A percentile compares a stretch with the other conserved stretches of the same genome.
Conservation (phyloP, 768 basidiomycete species). For the Suillus subaureus region DNA sequence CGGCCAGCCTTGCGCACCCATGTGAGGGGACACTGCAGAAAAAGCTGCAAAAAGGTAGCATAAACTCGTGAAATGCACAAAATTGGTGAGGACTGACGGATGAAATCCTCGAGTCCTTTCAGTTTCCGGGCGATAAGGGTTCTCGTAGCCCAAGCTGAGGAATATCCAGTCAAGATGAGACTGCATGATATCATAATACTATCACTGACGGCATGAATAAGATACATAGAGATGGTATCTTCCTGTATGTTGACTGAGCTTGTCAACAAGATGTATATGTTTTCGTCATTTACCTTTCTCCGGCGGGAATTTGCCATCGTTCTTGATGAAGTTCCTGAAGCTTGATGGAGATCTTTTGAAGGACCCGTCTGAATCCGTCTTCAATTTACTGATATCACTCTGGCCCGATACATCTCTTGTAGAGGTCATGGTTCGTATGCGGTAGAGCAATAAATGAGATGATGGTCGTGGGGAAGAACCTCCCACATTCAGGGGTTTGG, state of each 20-base stretch:
- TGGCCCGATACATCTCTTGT: constrained; percentile 36
- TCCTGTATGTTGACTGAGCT: constrained; percentile 42
- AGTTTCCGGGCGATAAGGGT: constrained; percentile 87
- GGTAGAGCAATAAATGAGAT: not conserved
- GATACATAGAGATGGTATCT: constrained; percentile 94
- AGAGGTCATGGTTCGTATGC: constrained; percentile 31
- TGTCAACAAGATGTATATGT: not conserved
- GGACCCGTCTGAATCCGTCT: constrained; percentile 59
- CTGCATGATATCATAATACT: not conserved
- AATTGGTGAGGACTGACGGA: constrained; percentile 54
- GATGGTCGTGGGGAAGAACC: not conserved
- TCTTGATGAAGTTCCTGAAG: constrained; percentile 60
- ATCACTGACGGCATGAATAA: constrained; percentile 75
- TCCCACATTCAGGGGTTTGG: constrained; percentile 12
- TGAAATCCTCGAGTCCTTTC: constrained; percentile 86
- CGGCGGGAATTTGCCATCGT: constrained; percentile 65
- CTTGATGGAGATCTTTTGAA: constrained; percentile 58
- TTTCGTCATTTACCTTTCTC: constrained; percentile 58
- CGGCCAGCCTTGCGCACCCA: constrained; percentile 87
- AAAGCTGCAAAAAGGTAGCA: constrained; percentile 50
- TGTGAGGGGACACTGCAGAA: constrained; percentile 80
- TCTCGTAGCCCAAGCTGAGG: constrained; percentile 88
- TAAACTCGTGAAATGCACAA: not conserved
- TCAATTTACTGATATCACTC: constrained; percentile 57
- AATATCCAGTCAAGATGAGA: not conserved